Conservation (phyloP, 495 filamentous ascomycete genomes). For the Penicillium waksmanii region DNA sequence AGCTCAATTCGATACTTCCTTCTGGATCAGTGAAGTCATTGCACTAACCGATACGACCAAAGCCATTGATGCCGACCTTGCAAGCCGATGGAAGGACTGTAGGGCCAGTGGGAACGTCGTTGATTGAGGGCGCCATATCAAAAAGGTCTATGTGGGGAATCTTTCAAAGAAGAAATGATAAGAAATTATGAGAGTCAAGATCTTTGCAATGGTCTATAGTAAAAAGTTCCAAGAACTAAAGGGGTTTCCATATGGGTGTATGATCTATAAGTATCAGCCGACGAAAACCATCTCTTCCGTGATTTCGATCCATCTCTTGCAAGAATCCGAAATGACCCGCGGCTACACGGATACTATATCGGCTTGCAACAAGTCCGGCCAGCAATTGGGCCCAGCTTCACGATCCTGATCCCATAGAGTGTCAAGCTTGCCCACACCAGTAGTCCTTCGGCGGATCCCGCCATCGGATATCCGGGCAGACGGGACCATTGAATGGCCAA, state of each 20-base stretch:
- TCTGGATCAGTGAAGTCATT: neutral
- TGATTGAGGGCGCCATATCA: constrained; percentile 36
- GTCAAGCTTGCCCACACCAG: neutral
- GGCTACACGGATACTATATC: constrained; percentile 21
- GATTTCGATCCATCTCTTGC: neutral
- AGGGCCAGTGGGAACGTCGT: constrained; percentile 24
- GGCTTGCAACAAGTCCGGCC: constrained; percentile 19
- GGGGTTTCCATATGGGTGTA: constrained; percentile 1
- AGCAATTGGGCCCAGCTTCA: constrained; percentile 3
- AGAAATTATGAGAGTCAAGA: neutral
- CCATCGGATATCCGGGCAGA: constrained; percentile 24
- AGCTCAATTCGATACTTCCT: neutral
- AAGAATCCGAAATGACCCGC: constrained; percentile 22
- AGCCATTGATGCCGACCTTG: constrained; percentile 40
- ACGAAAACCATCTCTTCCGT: neutral
- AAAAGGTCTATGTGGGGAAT: neutral
- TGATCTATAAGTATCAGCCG: constrained; percentile 29
- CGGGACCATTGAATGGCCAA: constrained; percentile 17
- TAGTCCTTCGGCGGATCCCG: constrained; percentile 19
- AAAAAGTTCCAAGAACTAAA: constrained; percentile 2
- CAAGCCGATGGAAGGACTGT: constrained; percentile 20
- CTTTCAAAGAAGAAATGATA: neutral
- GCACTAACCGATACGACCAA: constrained; percentile 36
- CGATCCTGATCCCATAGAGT: neutral
- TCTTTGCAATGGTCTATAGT: constrained; percentile 4